Conservation (phyloP, 2,329 filamentous ascomycete species). For the Coniella vitis region DNA sequence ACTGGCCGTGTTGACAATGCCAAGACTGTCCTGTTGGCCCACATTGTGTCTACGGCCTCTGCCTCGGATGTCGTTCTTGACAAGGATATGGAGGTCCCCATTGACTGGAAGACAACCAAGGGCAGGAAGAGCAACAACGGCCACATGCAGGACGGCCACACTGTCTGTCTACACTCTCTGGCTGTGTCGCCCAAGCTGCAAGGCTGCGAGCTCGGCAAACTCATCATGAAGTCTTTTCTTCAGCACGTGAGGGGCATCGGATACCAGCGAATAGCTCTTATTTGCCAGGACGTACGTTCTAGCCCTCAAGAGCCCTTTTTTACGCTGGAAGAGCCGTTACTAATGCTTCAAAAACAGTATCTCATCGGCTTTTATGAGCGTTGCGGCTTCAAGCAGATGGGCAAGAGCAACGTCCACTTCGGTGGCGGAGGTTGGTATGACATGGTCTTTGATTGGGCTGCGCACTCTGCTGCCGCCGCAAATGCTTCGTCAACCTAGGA, state of each 20-base stretch:
- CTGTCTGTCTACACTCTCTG: constrained; percentile 75
- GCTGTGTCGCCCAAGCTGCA: constrained; percentile 73
- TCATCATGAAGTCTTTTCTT: constrained; percentile 69
- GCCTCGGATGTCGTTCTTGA: constrained; percentile 60
- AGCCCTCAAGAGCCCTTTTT: background rate
- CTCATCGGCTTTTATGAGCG: constrained; percentile 69
- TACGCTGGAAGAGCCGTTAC: background rate
- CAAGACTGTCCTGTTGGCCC: constrained; percentile 61
- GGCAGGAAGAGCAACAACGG: constrained; percentile 45
- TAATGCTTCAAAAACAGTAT: constrained; percentile 33
- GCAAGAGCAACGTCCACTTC: constrained; percentile 63
- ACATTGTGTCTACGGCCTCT: constrained; percentile 71
- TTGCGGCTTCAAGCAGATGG: constrained; percentile 65
- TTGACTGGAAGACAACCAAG: constrained; percentile 53
- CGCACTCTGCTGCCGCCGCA: constrained; percentile 2
- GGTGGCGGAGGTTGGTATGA: constrained; percentile 77
- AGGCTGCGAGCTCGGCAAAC: constrained; percentile 64
- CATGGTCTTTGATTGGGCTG: constrained; percentile 48
- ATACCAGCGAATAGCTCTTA: constrained; percentile 66
- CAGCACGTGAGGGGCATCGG: constrained; percentile 66
- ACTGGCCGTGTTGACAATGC: constrained; percentile 49
- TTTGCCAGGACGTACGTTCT: constrained; percentile 61
- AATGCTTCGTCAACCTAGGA: constrained; percentile 8
- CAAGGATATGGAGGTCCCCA: constrained; percentile 66
- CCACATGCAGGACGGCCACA: constrained; percentile 66